Percentiles rank a stretch among this genome's conserved stretches.
These are phyloP conservation scores for Melastoma candidum DNA, from an alignment of 441 rosid species.

Conservation along the genomic window DNA sequence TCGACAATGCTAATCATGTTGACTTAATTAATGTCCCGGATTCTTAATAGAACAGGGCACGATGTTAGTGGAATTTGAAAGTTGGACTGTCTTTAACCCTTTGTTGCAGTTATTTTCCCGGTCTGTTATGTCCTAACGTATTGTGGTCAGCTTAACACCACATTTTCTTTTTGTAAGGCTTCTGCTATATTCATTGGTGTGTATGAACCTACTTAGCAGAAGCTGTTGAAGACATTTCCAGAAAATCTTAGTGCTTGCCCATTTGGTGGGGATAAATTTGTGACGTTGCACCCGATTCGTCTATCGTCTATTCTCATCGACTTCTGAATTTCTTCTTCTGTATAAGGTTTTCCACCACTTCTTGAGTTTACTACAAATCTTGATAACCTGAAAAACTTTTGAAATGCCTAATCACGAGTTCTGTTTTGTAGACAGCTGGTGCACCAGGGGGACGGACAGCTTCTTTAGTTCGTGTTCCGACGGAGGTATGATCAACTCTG, in stretches of 20 bases:
- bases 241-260: slow-evolving; percentile 89
- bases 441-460: slow-evolving; percentile 58
- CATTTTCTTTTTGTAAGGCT: slow-evolving; percentile 40
- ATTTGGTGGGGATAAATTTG: slow-evolving; percentile 46
- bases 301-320: neutral
- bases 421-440: slow-evolving; percentile 72
- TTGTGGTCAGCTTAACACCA: too few species aligned
- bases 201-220: slow-evolving; percentile 92
- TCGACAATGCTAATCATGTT: too few species aligned
- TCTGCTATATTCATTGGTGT: slow-evolving; percentile 95
- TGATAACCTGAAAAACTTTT: too few species aligned
- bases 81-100: too few species aligned
- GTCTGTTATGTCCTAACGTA: too few species aligned
- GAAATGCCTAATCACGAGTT: too few species aligned
- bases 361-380: too few species aligned
- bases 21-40: too few species aligned
- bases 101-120: too few species aligned
- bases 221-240: slow-evolving; percentile 61
- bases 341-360: too few species aligned
- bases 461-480: slow-evolving; percentile 91
- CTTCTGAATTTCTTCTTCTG: neutral
- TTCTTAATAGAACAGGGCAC: too few species aligned
- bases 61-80: too few species aligned
- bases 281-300: neutral
- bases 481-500: slow-evolving; percentile 45